Percentiles rank a stretch among this genome's conserved stretches.
These are phyloP conservation scores for Quercus mongolica DNA, from an alignment of 306 rosid species.

Conservation along the genomic window DNA sequence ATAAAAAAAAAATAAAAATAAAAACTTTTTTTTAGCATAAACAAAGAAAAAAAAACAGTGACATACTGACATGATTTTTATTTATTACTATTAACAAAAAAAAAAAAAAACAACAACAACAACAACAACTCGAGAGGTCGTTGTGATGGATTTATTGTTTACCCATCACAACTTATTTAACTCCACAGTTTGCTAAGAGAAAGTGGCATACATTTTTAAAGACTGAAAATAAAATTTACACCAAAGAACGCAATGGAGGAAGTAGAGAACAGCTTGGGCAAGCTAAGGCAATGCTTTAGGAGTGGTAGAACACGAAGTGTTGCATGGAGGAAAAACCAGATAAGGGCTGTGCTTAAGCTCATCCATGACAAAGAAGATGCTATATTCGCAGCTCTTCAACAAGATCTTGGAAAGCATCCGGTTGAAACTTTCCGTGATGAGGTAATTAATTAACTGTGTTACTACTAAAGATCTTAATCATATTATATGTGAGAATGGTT, in stretches of 20 bases:
- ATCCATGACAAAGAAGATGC: conserved; percentile 54
- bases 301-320: conserved; percentile 55
- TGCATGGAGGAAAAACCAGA: conserved; percentile 80
- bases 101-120: too few species aligned
- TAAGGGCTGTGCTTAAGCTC: conserved; percentile 45
- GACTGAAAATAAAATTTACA: not conserved
- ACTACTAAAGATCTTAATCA: not conserved
- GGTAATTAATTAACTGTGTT: conserved; percentile 27
- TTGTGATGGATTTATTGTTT: too few species aligned
- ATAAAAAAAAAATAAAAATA: too few species aligned
- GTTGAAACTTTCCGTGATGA: conserved; percentile 77
- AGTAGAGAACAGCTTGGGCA: conserved; percentile 29
- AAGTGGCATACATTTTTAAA: not conserved
- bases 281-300: conserved; percentile 53
- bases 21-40: too few species aligned
- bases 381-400: conserved; percentile 50
- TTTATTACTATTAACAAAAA: too few species aligned
- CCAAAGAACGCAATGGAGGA: conserved; percentile 21
- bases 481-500: not conserved
- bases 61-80: too few species aligned
- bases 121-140: too few species aligned
- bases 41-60: too few species aligned
- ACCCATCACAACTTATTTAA: too few species aligned
- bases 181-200: too few species aligned
- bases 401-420: conserved; percentile 90